Base-by-base conservation (phyloP, 192 early-diverging fungal genomes). In the Gamsiella multidivaricata region DNA sequence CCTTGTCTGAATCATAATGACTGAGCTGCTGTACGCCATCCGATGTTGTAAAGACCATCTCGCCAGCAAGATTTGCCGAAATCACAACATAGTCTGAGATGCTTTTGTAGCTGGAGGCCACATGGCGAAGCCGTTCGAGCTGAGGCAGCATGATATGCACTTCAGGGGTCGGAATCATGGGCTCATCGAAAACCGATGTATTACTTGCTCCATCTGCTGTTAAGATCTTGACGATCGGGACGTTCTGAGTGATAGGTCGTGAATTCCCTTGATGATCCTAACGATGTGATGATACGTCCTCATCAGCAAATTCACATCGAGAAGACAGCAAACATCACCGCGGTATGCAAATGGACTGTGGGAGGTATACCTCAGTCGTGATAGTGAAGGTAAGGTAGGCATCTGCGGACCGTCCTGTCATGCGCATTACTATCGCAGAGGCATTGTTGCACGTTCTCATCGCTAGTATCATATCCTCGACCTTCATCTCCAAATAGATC, bases 111-210 rank as follows among this genome's bases (percentile, higher is more conserved):
- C 92, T 82, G 32, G 93, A 87, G 3, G 86, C 84, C 22, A 94
- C 86, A 31, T 83, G 85, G 18, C 86, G 80, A n/a, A 95, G 66
- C 54, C 78, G 84, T 39, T 81, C 72, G n/a, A 95, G 64, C 11
- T 86, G 86, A 11, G 94, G 94, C 56, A 94, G 81, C 83, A 94
- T 89, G 42, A 95, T 91, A 47, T 93, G 90, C 29, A 92, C 89
- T 47, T 93, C 84, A 18, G 85, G 80, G 6, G 82, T 72, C 0
- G 84, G 83, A 3, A 92, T 82, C 65, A 87, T 73, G 2, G 67
- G 82, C 12, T 79, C 74, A 18, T 72, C 63, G 18, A 78, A 60
- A 0, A 62, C 62, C 3, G 71, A 36, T 0, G 65, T 68, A 29
- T 75, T 69, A 29, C 20, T 67, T 2, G 71, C 70, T 8, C 67